Conservation (phyloP, 225 moss, liverwort and hornwort species). For the Climacium dendroides region DNA sequence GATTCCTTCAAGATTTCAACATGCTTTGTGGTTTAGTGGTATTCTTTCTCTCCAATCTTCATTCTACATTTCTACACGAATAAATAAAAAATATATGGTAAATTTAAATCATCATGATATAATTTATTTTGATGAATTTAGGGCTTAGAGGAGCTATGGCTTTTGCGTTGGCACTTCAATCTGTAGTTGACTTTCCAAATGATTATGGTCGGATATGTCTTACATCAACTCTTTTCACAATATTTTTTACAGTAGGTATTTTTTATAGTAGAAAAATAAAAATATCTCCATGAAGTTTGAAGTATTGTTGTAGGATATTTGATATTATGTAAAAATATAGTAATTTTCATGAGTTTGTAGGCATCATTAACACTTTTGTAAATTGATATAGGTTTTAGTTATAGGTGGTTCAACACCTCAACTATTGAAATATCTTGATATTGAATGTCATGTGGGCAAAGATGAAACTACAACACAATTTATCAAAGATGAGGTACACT, state of each 20-base stretch:
- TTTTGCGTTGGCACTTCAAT: constrained; percentile 83
- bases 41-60: neutral
- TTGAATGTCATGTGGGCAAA: constrained; percentile 41
- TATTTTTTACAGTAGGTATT: constrained; percentile 73
- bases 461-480: neutral
- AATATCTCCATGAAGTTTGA: neutral
- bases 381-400: constrained; percentile 36
- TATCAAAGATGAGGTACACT: constrained; percentile 4
- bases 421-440: constrained; percentile 44
- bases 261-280: neutral
- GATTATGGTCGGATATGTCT: constrained; percentile 72
- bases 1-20: constrained; percentile 65
- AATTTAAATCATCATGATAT: no score
- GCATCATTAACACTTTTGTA: neutral
- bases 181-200: constrained; percentile 60
- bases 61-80: no score
- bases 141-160: constrained; percentile 96
- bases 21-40: constrained; percentile 96
- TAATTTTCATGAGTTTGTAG: neutral
- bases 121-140: neutral
- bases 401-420: constrained; percentile 66
- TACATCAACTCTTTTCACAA: constrained; percentile 80
- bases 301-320: neutral
- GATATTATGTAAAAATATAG: neutral
- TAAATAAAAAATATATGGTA: accelerated